Percentiles rank a stretch among this genome's conserved stretches.
phyloP scores from a whole-genome alignment of 2,329 filamentous ascomycete genomes.

The Trichoderma sp. region DNA sequence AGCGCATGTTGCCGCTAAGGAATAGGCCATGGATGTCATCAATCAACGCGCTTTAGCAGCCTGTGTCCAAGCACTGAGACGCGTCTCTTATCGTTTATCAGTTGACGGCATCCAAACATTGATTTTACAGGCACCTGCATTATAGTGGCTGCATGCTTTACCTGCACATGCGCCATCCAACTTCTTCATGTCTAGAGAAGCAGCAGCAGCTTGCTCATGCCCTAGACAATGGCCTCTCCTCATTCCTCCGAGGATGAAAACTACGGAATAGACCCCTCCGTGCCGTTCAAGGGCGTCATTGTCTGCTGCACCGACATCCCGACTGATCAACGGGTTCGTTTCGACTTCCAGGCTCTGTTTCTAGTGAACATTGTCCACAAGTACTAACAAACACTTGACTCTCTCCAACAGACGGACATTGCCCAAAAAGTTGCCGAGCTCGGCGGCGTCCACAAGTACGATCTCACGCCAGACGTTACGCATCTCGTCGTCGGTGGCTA shows the following conservation, averaged over 20 bases:
- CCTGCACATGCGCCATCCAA: not conserved
- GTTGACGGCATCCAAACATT: not conserved
- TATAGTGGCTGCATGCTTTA: slow-evolving; percentile 12
- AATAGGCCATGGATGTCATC: not conserved
- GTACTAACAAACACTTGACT: not conserved
- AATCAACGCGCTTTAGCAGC: slow-evolving; percentile 24
- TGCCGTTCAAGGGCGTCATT: slow-evolving; percentile 71
- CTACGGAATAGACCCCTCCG: slow-evolving; percentile 57
- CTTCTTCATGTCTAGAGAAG: not conserved
- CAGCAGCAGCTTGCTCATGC: slow-evolving; percentile 2
- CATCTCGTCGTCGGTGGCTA: slow-evolving; percentile 90
- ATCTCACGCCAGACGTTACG: slow-evolving; percentile 94
- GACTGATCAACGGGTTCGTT: slow-evolving; percentile 73
- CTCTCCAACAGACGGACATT: slow-evolving; percentile 56
- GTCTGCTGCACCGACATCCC: slow-evolving; percentile 88
- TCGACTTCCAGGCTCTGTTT: slow-evolving; percentile 38
- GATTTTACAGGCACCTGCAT: not conserved
- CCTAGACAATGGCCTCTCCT: slow-evolving; percentile 38
- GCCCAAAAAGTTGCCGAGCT: slow-evolving; percentile 73
- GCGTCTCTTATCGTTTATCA: slow-evolving; percentile 24
- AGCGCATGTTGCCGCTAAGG: not conserved
- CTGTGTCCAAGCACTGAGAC: slow-evolving; percentile 12
- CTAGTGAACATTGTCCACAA: not conserved
- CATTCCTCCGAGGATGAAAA: slow-evolving; percentile 36
- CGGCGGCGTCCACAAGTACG: slow-evolving; percentile 84